Base-by-base conservation (phyloP, 1,284 basidiomycete genomes). In the Bjerkandera adusta region DNA sequence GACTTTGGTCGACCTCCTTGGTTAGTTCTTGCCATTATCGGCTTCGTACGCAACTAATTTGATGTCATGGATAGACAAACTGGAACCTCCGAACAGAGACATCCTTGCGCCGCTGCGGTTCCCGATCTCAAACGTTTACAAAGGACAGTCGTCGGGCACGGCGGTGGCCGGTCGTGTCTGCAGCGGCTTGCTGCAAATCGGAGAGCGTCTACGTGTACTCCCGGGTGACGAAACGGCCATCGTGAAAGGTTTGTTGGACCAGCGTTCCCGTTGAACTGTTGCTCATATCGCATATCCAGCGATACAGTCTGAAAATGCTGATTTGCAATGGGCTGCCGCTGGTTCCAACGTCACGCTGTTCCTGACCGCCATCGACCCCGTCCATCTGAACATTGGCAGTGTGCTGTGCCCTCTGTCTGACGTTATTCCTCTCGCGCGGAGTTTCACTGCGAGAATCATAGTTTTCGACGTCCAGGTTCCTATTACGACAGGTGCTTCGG, bases 111-210 rank as follows among this genome's bases (percentile, higher is more conserved):
- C 95, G 0, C 66, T 97, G 29, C 81, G 97, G 18, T 76, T 98
- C 47, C 96, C 96, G 0, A 80, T 99, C 16, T 89, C 92, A 11
- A 99, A 99, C 64, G 92, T 98, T 2, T 99, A 97, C 77, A 93
- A 87, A 65, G 90, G 90, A 20, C 83, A 88, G 58, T 81, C 86
- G 5, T 84, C 89, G 3, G 91, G 91, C 13, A 80, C 84, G 1
- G 90, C 85, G 1, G 83, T 97, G 0, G 81, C 87, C 20, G 97
- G 96, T n/a, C 75, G 95, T 27, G 71, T 99, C 26, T 89, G 87
- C 49, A 83, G 85, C 36, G 96, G 96, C 10, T 73, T 98, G 21
- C 77, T 98, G 1, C 94, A 97, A 67, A 87, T 95, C 5, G 96
- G 97, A 4, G 96, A 99, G 67, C 75, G 81, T 21, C 57, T 99